phyloP scores from a whole-genome alignment of 2,329 filamentous ascomycete species.

The Thermoascus crustaceus region DNA sequence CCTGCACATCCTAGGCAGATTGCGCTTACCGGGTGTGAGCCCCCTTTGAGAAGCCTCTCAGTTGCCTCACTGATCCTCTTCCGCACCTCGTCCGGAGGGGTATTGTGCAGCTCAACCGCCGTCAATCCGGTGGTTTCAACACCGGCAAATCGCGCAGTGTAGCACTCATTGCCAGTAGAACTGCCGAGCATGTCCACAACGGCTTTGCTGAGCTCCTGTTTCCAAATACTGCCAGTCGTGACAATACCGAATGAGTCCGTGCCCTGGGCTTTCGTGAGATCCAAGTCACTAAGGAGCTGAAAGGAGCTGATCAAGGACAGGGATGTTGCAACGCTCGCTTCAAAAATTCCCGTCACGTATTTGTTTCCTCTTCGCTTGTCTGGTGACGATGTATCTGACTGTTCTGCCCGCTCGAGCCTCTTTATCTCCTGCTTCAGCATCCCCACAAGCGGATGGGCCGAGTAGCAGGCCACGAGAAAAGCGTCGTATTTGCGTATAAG shows the following conservation, averaged over 20 bases:
- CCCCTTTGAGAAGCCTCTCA: slow-evolving; percentile 50
- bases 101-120: slow-evolving; percentile 69
- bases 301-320: slow-evolving; percentile 47
- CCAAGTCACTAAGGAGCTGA: slow-evolving; percentile 15
- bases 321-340: slow-evolving; percentile 63
- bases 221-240: slow-evolving; percentile 79
- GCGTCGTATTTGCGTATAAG: slow-evolving; percentile 49
- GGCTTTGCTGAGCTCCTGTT: slow-evolving; percentile 59
- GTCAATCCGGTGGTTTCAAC: slow-evolving; percentile 75
- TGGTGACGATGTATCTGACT: slow-evolving; percentile 18
- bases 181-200: slow-evolving; percentile 52
- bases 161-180: slow-evolving; percentile 20
- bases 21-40: slow-evolving; percentile 47
- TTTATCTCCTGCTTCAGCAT: slow-evolving; percentile 44
- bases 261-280: slow-evolving; percentile 30
- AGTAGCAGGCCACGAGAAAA: slow-evolving; percentile 85
- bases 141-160: slow-evolving; percentile 57
- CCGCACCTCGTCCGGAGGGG: slow-evolving; percentile 55
- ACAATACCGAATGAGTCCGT: slow-evolving; percentile 67
- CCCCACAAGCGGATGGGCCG: slow-evolving; percentile 67
- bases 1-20: slow-evolving; percentile 84
- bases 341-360: slow-evolving; percentile 76
- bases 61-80: slow-evolving; percentile 62
- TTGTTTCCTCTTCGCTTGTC: slow-evolving; percentile 23
- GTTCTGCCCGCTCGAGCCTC: slow-evolving; percentile 13